These are phyloP conservation scores for Puccinia novopanici DNA, from an alignment of 1,284 basidiomycete genomes.

Conservation along the genomic window DNA sequence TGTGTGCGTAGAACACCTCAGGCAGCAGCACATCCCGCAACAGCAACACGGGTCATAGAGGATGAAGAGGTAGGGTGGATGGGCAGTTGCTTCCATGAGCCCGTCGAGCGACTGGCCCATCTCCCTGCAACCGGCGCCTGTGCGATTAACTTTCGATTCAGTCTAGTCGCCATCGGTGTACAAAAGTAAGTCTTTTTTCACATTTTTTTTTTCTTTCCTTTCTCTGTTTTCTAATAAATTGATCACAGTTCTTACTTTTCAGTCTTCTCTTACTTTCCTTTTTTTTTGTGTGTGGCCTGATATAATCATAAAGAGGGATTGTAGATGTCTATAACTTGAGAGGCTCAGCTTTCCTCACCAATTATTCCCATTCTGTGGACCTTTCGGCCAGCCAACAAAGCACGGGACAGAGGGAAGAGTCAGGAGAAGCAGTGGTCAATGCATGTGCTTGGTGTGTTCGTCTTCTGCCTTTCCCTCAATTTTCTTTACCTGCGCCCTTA, in stretches of 20 bases:
- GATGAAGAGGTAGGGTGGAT: slow-evolving; percentile 23
- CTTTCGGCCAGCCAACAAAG: neutral
- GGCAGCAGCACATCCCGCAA: neutral
- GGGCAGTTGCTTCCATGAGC: slow-evolving; percentile 42
- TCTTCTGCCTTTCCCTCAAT: neutral
- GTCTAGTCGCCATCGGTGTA: slow-evolving; percentile 57
- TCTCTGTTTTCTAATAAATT: neutral
- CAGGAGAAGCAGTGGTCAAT: slow-evolving; percentile 23
- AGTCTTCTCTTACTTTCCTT: neutral
- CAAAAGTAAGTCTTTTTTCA: slow-evolving; percentile 50
- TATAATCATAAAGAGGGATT: neutral
- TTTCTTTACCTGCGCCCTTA: neutral
- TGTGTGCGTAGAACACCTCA: neutral
- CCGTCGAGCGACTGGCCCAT: neutral
- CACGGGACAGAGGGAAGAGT: neutral
- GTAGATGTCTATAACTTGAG: slow-evolving; percentile 26
- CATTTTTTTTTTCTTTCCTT: neutral
- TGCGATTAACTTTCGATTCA: slow-evolving; percentile 58
- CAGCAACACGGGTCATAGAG: neutral
- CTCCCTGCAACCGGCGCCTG: slow-evolving; percentile 40
- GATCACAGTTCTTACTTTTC: neutral
- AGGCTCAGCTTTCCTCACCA: neutral
- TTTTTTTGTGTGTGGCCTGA: neutral
- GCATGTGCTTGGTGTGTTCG: slow-evolving; percentile 39
- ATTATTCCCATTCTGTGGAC: slow-evolving; percentile 27